Evolutionary conservation across 805 yeast genomes (phyloP), one percentile per base, ranked within the genome.

Genomic region (Kodamaea leandrae): DNA sequence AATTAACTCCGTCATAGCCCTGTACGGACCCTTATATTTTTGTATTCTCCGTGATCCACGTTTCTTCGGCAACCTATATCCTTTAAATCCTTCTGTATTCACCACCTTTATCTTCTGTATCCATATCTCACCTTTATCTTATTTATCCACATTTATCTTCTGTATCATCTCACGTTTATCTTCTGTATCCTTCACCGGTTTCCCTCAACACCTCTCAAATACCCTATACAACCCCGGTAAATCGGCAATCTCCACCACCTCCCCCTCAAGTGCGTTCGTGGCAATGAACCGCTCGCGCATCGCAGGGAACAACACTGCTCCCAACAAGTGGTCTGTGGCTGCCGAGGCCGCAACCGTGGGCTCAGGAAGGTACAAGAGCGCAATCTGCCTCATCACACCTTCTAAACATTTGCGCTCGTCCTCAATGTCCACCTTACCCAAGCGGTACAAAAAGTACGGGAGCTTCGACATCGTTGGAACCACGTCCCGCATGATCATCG

Each of bases 171-270:
- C n/a, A n/a, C 28, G 9, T 12, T 25, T 27, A 10, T 10, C 32
- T 17, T 27, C 32, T 12, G 7, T 5, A 7, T 25, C n/a, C 13
- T 12, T 10, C 28, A n/a, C n/a, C n/a, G n/a, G n/a, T n/a, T n/a
- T 25, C 13, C 28, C 8, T 60, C 52, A 86, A 54, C 99, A 93
- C 57, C 99, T 72, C 65, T 93, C 99, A 68, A 93, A 93, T 4
- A 95, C 95, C 53, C 74, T 78, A 61, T 93, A 93, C 42, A 93
- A 66, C 0, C 96, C 96, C 2, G 98, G 98, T 21, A 93, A 61
- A 56, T 83, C 89, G 0, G 99, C 97, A 27, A 93, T 78, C 58
- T 91, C 96, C 4, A 86, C 75, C 3, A 89, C 78, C 42, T 78
- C 82, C 10, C 68, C 55, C 4, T 61, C 49, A 26, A 88, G 51